Evolutionary conservation across 23 red algal species (phyloP).

Genomic region (Rhodosorus marinus): DNA sequence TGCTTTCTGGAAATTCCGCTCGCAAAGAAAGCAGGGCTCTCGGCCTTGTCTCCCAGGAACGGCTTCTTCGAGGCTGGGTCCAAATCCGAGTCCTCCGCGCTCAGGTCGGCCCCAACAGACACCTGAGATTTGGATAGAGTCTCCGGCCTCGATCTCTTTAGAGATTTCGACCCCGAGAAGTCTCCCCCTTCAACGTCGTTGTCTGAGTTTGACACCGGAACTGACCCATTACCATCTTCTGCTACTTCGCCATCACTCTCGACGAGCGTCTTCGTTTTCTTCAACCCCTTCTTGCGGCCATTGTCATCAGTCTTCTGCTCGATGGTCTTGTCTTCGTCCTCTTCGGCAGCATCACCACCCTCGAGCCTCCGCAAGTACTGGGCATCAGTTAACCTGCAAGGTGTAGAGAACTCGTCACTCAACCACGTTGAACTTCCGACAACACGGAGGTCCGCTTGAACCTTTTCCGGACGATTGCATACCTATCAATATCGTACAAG

Average conservation of each 20-base stretch:
- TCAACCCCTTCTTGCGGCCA: background rate
- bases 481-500: background rate
- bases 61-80: no score
- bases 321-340: no score
- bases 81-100: no score
- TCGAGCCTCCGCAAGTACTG: no score
- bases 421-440: background rate
- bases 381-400: no score
- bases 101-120: no score
- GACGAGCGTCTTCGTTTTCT: background rate
- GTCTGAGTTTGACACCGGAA: background rate
- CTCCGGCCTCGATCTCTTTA: background rate
- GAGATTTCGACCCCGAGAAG: background rate
- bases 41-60: no score
- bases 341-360: no score
- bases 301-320: background rate
- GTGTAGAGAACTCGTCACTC: background rate
- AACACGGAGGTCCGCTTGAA: no score
- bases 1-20: slow-evolving; percentile 7
- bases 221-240: background rate
- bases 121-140: no score
- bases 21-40: slow-evolving; percentile 14
- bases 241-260: background rate
- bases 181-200: background rate
- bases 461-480: no score